Percentiles rank a stretch among this genome's conserved stretches.
Conservation (phyloP, 139 green algal species). For the Ettlia oleoabundans region DNA sequence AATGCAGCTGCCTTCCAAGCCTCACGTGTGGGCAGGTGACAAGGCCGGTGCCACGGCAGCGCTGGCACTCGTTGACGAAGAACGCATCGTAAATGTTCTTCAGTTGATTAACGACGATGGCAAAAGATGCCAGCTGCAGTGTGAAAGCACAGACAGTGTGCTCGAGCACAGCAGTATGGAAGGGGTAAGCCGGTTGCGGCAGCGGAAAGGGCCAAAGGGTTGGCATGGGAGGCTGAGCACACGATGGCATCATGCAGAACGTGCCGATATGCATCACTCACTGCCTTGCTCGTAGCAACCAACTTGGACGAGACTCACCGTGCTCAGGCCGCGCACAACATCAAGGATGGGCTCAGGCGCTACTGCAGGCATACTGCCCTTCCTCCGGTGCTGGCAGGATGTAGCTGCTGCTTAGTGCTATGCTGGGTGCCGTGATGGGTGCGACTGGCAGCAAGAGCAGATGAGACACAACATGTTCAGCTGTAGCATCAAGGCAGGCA, state of each 20-base stretch:
- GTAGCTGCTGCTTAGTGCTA: not conserved
- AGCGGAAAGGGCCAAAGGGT: not conserved
- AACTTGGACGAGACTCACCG: too few species aligned
- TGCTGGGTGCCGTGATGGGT: not conserved
- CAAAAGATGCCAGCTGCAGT: slow-evolving; percentile 55
- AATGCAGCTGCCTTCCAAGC: not conserved
- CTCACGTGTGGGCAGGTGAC: slow-evolving; percentile 54
- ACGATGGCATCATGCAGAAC: too few species aligned
- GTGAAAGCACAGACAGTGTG: too few species aligned
- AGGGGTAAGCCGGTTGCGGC: not conserved
- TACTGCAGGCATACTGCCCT: slow-evolving; percentile 10
- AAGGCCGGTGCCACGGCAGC: slow-evolving; percentile 50
- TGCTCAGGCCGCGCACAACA: slow-evolving; percentile 54
- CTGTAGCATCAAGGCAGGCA: too few species aligned
- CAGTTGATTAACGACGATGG: slow-evolving; percentile 58
- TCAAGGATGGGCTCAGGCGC: slow-evolving; percentile 57
- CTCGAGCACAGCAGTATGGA: too few species aligned
- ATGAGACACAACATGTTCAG: too few species aligned
- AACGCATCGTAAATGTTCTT: slow-evolving; percentile 45
- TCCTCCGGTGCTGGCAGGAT: not conserved
- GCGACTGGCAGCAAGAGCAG: not conserved
- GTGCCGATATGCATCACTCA: too few species aligned
- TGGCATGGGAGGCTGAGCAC: too few species aligned
- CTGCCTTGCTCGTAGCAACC: too few species aligned
- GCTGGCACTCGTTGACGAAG: slow-evolving; percentile 45